phyloP scores from a whole-genome alignment of 2,329 filamentous ascomycete species.

The Aspergillus pseudoglaucus region DNA sequence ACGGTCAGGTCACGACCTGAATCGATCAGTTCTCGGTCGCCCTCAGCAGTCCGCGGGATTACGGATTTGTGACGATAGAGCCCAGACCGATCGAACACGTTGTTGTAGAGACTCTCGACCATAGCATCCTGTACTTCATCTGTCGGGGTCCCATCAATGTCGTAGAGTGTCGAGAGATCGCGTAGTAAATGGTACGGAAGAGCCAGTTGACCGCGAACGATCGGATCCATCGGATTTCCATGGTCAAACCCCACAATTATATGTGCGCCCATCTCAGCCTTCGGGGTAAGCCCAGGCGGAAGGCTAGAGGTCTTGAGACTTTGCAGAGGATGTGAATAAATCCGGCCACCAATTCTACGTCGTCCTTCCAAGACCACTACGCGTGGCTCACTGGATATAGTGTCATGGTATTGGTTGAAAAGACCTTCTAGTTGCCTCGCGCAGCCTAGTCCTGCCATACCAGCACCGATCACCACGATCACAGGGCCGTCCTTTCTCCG shows the following conservation, averaged over 20 bases:
- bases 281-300: constrained; percentile 56
- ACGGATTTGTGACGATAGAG: constrained; percentile 77
- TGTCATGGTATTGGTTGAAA: constrained; percentile 69
- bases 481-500: constrained; percentile 55
- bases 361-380: constrained; percentile 83
- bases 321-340: constrained; percentile 73
- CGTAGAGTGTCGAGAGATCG: constrained; percentile 80
- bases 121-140: constrained; percentile 71
- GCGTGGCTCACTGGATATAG: constrained; percentile 55
- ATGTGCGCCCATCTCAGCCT: constrained; percentile 95
- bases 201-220: constrained; percentile 83
- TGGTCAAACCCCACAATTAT: constrained; percentile 96
- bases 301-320: constrained; percentile 51
- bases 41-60: constrained; percentile 66
- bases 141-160: constrained; percentile 58
- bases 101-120: constrained; percentile 89
- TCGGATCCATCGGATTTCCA: constrained; percentile 86
- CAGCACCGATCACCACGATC: constrained; percentile 81
- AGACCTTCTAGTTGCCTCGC: constrained; percentile 86
- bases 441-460: constrained; percentile 88
- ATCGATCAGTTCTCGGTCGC: constrained; percentile 74
- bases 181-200: constrained; percentile 78
- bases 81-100: constrained; percentile 85
- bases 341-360: constrained; percentile 78
- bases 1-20: constrained; percentile 70